Base-by-base conservation (phyloP, 208 protist genomes). In the Novymonas esmeraldas region DNA sequence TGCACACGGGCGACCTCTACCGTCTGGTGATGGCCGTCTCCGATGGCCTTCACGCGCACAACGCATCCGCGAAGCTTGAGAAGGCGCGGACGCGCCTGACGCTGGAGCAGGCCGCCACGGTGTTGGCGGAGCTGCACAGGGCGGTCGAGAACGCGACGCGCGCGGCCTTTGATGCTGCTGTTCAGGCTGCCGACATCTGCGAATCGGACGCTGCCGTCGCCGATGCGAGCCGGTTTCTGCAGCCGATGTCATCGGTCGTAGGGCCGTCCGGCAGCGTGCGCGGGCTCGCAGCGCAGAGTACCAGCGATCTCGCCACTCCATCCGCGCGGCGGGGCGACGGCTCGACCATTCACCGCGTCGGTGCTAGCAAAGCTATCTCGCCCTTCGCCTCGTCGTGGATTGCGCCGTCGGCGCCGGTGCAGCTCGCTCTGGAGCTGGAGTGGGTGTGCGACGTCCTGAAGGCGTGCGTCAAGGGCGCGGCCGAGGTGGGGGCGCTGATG, bases 361-460 rank as follows among this genome's bases (percentile, higher is more conserved):
- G 28, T 26, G 18, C 31, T 31, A 57, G 51, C 42, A 41, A 54
- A 28, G 16, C n/a, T 48, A 34, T 6, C 16, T 41, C 50, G 34
- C 33, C 34, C 10, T 36, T 45, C 20, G 22, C 52, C 18, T 13
- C 18, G 42, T 24, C 51, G 5, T 2, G 6, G 33, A 38, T 16
- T 16, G 14, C 39, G 3, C 49, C 41, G 26, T 38, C 44, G 55
- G 1, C 49, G 22, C 28, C 48, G 26, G 36, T 39, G 63, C 55
- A 34, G 29, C 56, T 76, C 24, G 48, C 64, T 33, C 67, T 48
- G 39, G 73, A 84, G 48, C 55, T 93, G 50, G 64, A 78, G 34
- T 85, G 83, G 78, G 70, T 83, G 33, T 84, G 83, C 56, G 87
- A 93, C 56, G 76, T 84, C 13, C 56, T 93, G 34, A 85, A 87